Evolutionary conservation across 2,329 filamentous ascomycete genomes (phyloP), one percentile per base, ranked within the genome.

Genomic region (Pseudogymnoascus sp.): DNA sequence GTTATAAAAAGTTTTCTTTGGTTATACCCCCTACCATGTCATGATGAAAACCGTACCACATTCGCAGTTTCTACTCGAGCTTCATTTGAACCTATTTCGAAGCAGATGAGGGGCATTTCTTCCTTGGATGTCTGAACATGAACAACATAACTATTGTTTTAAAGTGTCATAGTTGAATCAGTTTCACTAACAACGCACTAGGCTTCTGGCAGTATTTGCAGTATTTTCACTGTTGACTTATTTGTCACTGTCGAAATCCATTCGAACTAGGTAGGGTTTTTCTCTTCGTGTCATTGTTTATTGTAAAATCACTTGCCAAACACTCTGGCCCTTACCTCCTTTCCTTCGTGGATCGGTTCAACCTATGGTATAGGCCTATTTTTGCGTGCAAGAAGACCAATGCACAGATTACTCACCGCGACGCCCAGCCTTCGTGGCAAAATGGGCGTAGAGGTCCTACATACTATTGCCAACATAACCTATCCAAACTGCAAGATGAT

Each of bases 1-100:
- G 58, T 47, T 58, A 60, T 15, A 41, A 20, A 33, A 4, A 63
- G 38, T 15, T 47, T 66, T 62, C 38, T 37, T 61, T 11, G 18
- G 20, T 25, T 38, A 39, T 25, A 35, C 12, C 41, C n/a, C 38
- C 36, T 6, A 58, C 62, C 68, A 72, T 71, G 68, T 69, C 70
- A 85, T 88, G 86, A 89, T 89, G 85, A 89, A 88, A 86, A 75
- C 82, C 82, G 80, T 85, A 82, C 80, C 78, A 83, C 80, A 89
- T 90, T 91, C 87, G 88, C 88, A 91, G 88, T 91, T 91, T 91
- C 85, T 87, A 89, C 88, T 89, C 80, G 85, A 89, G 85, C 81
- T 80, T 80, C 76, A 71, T 68, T 71, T 74, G 84, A 87, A 85
- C 84, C 84, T 84, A 78, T 77, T 75, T 76, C 68, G 81, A 80